Percentiles rank a stretch among this genome's conserved stretches.
These are phyloP conservation scores for Bipolaris oryzae DNA, from an alignment of 2,329 filamentous ascomycete genomes.

Conservation along the genomic window DNA sequence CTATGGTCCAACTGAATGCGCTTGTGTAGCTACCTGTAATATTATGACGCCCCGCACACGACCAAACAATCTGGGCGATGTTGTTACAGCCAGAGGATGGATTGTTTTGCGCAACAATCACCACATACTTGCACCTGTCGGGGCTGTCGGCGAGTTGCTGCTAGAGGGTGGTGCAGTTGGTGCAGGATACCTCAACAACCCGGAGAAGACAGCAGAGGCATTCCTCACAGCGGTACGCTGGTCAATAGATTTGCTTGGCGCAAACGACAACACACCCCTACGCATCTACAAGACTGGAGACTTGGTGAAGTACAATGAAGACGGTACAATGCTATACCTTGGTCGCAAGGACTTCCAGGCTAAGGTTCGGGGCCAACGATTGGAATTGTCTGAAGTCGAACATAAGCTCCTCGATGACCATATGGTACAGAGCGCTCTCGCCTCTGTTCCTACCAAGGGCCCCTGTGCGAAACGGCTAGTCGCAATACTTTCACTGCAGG, in stretches of 20 bases:
- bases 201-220: constrained; percentile 35
- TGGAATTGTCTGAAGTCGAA: constrained; percentile 55
- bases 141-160: constrained; percentile 51
- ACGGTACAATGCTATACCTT: constrained; percentile 43
- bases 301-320: constrained; percentile 45
- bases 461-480: constrained; percentile 43
- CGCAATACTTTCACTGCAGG: constrained; percentile 35
- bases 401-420: constrained; percentile 48
- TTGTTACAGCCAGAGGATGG: constrained; percentile 45
- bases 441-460: constrained; percentile 35
- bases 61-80: constrained; percentile 44
- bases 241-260: constrained; percentile 12
- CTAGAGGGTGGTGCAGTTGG: constrained; percentile 48
- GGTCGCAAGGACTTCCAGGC: constrained; percentile 44
- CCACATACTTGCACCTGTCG: constrained; percentile 44
- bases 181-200: constrained; percentile 41
- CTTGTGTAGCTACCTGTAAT: constrained; percentile 42
- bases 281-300: constrained; percentile 48
- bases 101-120: constrained; percentile 47
- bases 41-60: constrained; percentile 36
- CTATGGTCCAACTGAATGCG: constrained; percentile 51
- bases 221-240: constrained; percentile 36
- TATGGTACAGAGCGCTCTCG: constrained; percentile 37
- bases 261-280: constrained; percentile 1
- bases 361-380: constrained; percentile 52